Conservation (phyloP, 805 yeast species). For the Vanderwaltozyma yarrowii region DNA sequence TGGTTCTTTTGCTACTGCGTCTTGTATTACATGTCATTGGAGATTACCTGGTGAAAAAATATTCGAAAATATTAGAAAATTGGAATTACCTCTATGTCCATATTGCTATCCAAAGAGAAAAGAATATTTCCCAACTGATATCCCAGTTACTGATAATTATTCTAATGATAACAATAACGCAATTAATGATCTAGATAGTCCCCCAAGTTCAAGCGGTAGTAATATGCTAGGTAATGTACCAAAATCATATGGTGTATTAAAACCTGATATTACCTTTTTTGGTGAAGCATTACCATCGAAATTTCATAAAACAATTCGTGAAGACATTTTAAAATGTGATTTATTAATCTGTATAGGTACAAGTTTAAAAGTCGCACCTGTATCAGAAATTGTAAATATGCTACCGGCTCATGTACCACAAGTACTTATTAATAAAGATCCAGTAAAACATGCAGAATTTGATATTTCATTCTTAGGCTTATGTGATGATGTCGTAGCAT, state of each 20-base stretch:
- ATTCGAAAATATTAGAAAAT: conserved; percentile 45
- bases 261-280: conserved; percentile 88
- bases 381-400: conserved; percentile 69
- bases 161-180: neutral
- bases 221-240: conserved; percentile 9
- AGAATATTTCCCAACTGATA: conserved; percentile 18
- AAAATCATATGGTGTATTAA: conserved; percentile 67
- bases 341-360: conserved; percentile 80
- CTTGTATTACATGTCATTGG: conserved; percentile 68
- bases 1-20: conserved; percentile 83
- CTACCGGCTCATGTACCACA: conserved; percentile 65
- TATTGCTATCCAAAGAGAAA: conserved; percentile 42
- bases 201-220: neutral
- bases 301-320: conserved; percentile 48
- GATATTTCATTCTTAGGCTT: conserved; percentile 69
- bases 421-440: conserved; percentile 66
- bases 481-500: conserved; percentile 74
- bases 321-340: conserved; percentile 64
- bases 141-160: neutral
- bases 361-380: conserved; percentile 89
- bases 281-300: conserved; percentile 71
- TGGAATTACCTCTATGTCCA: conserved; percentile 65
- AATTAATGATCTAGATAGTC: neutral
- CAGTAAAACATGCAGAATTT: conserved; percentile 65
- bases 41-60: conserved; percentile 56